Conservation (phyloP, 331 rosid species). For the Telfairia occidentalis region DNA sequence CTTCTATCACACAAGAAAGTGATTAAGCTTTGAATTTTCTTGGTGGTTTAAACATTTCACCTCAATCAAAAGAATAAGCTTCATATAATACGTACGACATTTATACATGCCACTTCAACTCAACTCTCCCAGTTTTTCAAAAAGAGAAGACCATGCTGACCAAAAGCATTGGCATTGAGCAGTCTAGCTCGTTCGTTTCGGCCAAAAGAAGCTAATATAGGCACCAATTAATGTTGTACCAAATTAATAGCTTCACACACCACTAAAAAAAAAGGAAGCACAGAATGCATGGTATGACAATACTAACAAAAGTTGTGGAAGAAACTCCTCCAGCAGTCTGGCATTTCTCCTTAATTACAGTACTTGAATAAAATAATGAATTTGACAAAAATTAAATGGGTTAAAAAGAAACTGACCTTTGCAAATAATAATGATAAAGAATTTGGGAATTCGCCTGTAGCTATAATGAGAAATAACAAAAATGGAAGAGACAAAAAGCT, state of each 20-base stretch:
- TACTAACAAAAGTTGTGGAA: background rate
- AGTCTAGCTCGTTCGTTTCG: background rate
- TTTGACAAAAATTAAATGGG: constrained; percentile 1
- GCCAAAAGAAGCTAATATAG: background rate
- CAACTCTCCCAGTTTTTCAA: background rate
- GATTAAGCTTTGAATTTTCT: background rate
- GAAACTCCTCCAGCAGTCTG: background rate
- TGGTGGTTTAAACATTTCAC: background rate
- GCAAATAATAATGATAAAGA: constrained; percentile 62
- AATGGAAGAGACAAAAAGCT: constrained; percentile 89
- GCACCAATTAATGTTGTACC: background rate
- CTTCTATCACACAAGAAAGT: background rate
- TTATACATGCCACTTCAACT: background rate
- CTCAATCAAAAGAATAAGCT: background rate
- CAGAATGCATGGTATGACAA: background rate
- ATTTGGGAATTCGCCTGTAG: constrained; percentile 81
- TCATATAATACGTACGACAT: background rate
- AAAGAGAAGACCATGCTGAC: background rate
- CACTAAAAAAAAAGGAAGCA: background rate
- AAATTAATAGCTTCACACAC: background rate
- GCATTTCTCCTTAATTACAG: background rate
- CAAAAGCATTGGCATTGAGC: background rate
- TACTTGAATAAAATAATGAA: constrained; percentile 1
- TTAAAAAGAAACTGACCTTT: constrained; percentile 46
- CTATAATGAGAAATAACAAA: constrained; percentile 72